A percentile compares a stretch with the other conserved stretches of the same genome.
phyloP scores from a whole-genome alignment of 2,329 filamentous ascomycete genomes.

The Neodidymelliopsis sp. region DNA sequence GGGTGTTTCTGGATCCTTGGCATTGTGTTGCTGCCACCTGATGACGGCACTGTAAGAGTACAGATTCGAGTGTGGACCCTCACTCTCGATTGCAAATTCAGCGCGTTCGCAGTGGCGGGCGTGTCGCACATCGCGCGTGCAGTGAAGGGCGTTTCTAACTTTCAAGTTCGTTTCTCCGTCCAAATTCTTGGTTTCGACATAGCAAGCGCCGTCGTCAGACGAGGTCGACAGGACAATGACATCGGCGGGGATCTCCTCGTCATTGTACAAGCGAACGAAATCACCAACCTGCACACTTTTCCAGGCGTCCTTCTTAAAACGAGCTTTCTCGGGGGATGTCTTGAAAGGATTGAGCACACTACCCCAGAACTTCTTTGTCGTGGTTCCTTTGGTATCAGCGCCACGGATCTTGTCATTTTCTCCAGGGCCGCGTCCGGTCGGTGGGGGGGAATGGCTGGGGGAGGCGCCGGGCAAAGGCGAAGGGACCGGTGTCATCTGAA shows the following conservation, averaged over 20 bases:
- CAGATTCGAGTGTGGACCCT: conserved; percentile 88
- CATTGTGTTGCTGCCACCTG: conserved; percentile 80
- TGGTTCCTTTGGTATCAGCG: conserved; percentile 29
- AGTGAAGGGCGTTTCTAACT: conserved; percentile 88
- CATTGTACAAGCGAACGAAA: conserved; percentile 94
- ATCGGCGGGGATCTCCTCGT: conserved; percentile 94
- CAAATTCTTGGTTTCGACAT: conserved; percentile 97
- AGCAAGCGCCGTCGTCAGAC: conserved; percentile 92
- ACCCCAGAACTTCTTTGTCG: conserved; percentile 64
- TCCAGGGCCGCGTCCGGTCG: conserved; percentile 37
- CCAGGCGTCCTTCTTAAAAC: conserved; percentile 94
- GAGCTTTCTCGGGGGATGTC: conserved; percentile 71
- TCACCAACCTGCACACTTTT: conserved; percentile 95
- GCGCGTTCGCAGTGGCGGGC: conserved; percentile 91
- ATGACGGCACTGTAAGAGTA: conserved; percentile 94
- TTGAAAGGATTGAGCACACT: conserved; percentile 77
- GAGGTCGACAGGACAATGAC: conserved; percentile 92
- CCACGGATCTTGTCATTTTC: conserved; percentile 39
- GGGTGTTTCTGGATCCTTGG: conserved; percentile 67
- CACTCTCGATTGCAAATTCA: conserved; percentile 88
- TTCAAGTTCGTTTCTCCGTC: conserved; percentile 98
- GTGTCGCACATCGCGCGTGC: conserved; percentile 81
- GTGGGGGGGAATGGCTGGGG: conserved; percentile 35
- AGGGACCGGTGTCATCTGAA: conserved; percentile 94
- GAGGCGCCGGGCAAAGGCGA: conserved; percentile 71